Evolutionary conservation across 441 rosid genomes (phyloP), one percentile per base, ranked within the genome.

Genomic region (Theobroma grandiflorum): DNA sequence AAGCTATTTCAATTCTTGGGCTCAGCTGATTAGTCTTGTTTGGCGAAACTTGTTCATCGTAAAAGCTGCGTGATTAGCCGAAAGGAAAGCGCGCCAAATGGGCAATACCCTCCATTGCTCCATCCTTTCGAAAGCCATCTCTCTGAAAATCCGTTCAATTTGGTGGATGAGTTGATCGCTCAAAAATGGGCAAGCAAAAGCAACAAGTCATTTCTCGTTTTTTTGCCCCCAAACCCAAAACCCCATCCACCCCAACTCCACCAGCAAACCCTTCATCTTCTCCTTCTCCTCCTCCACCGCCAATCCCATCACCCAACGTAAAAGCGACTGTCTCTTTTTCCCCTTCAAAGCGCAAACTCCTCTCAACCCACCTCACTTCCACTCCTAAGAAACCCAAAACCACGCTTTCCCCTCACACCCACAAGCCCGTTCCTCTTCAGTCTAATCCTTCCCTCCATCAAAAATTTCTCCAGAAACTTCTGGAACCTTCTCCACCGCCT

Each of bases 151-250:
- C n/a, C 5, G 37, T 8, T 35, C 33, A 37, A 37, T 72, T 62
- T 45, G 11, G 40, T 26, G 38, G 45, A 31, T 43, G 31, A 40
- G 8, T 64, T 67, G 64, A 10, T 40, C 70, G n/a, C 20, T 67
- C 8, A 33, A 16, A 40, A 45, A 93, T 92, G 98, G 93, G 96
- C 45, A 96, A 91, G 84, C 93, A 90, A 66, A 96, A 93, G 85
- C 99, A 95, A 77, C 98, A 89, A 72, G 87, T 84, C 9, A 88
- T 96, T 82, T 96, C 98, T 76, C 94, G 98, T 84, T 96, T 96
- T 91, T 96, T 96, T 76, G 88, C 96, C 66, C 94, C 95, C 45
- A 93, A 92, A 85, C 80, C 97, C 71, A 87, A 90, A 82, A 43
- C 88, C 73, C 61, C 22, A 11, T 61, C 90, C n/a, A 49, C 81